Percentiles rank a stretch among this genome's conserved stretches.
Conservation (phyloP, 768 basidiomycete genomes). For the Rhodotorula taiwanensis region DNA sequence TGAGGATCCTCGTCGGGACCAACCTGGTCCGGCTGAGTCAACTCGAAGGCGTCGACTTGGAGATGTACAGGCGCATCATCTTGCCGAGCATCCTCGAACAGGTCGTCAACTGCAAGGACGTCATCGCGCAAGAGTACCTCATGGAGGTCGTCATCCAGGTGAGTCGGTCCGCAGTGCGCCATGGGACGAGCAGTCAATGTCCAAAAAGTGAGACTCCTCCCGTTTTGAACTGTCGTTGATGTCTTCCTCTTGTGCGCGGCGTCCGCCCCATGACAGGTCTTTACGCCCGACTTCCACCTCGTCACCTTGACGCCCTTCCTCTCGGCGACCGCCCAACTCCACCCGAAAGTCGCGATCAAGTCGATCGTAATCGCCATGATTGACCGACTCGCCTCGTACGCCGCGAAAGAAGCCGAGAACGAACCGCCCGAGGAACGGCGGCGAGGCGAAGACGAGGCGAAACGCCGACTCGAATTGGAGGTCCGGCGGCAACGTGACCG, state of each 20-base stretch:
- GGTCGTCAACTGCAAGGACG: slow-evolving; percentile 95
- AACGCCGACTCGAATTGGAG: slow-evolving; percentile 75
- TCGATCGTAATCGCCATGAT: slow-evolving; percentile 95
- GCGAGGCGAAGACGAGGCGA: slow-evolving; percentile 85
- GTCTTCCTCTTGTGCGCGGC: too few relatives aligned
- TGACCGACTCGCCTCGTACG: slow-evolving; percentile 89
- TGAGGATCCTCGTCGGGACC: slow-evolving; percentile 93
- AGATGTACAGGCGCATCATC: slow-evolving; percentile 77
- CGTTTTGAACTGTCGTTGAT: too few relatives aligned
- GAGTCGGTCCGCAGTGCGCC: slow-evolving; percentile 41
- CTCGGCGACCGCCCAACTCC: slow-evolving; percentile 87
- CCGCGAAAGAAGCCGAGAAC: slow-evolving; percentile 91
- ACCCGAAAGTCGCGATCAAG: slow-evolving; percentile 98
- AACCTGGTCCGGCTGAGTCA: slow-evolving; percentile 93
- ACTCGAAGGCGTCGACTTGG: slow-evolving; percentile 90
- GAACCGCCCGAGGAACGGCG: slow-evolving; percentile 94
- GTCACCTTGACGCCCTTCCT: slow-evolving; percentile 94
- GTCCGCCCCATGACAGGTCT: slow-evolving; percentile 57
- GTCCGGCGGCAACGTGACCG: slow-evolving; percentile 56
- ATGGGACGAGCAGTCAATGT: too few relatives aligned
- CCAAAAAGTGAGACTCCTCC: too few relatives aligned
- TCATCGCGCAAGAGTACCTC: slow-evolving; percentile 96
- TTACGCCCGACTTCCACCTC: slow-evolving; percentile 96
- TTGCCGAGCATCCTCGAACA: slow-evolving; percentile 92
- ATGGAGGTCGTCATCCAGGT: slow-evolving; percentile 99